phyloP scores from a whole-genome alignment of 73 alveolate species.

The Paramecium octaurelia region DNA sequence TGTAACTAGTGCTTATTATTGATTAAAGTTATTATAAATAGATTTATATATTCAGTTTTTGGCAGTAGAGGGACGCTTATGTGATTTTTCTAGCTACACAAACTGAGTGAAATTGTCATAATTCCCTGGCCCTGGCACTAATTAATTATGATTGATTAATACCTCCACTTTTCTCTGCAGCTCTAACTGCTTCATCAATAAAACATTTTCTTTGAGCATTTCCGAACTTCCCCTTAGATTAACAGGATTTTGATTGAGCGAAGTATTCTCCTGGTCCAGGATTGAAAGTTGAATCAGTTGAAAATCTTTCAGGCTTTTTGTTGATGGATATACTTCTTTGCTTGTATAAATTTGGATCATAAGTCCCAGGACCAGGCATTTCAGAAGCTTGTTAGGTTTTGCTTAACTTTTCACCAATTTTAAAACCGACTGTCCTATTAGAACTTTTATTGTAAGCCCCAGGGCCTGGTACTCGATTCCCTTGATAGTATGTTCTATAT shows the following conservation, averaged over 20 bases:
- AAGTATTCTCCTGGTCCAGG: slow-evolving; percentile 39
- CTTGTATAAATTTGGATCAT: neutral
- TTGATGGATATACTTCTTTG: neutral
- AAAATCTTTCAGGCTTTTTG: neutral
- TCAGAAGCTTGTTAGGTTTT: neutral
- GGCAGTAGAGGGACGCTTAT: neutral
- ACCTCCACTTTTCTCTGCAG: neutral
- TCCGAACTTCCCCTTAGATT: neutral
- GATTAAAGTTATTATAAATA: neutral
- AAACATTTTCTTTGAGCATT: neutral
- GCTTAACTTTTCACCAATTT: neutral
- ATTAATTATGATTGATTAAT: neutral
- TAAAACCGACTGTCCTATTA: neutral
- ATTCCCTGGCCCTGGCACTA: slow-evolving; percentile 43
- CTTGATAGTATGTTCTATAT: neutral
- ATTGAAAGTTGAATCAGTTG: neutral
- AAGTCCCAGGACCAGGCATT: neutral
- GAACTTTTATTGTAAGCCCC: neutral
- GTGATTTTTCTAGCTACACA: neutral
- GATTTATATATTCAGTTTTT: neutral
- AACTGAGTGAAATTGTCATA: neutral
- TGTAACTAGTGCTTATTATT: neutral
- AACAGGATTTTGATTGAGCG: neutral
- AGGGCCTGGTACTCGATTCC: neutral
- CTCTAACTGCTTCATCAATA: slow-evolving; percentile 21